Base-by-base conservation (phyloP, 345 rosid genomes). In the Triadica sebifera region DNA sequence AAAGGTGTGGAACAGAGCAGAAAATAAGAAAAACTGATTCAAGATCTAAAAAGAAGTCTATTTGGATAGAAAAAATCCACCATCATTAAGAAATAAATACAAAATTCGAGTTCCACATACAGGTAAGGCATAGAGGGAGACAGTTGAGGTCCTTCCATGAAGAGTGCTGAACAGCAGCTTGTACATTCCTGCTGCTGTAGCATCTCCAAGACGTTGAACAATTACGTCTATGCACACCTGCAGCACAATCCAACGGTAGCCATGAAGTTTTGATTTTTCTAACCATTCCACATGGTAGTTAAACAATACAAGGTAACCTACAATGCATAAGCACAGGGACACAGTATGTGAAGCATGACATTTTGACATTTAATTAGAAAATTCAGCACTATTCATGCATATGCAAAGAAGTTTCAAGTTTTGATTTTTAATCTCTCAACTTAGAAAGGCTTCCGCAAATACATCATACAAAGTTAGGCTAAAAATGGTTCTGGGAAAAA, bases 141-240 rank as follows among this genome's bases (percentile, higher is more conserved):
- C 90, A 10, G 92, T 83, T 61, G 92, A 88, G 78, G 86, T 81
- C 76, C 77, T 86, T 67, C 88, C 93, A 46, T 85, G 87, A 77
- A 90, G 86, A 69, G 82, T 84, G 85, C 88, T 82, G 75, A 89
- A 87, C 39, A 94, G 86, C 69, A 94, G 72, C 80, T 89, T 88
- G 60, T 87, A 94, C 84, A 94, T 84, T 78, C 97, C 97, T 5
- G 98, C 96, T 4, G 97, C 98, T 6, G 96, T 84, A 50, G 98
- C 98, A 84, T 94, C 97, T 78, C 98, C 96, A 8, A 92, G 89
- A 65, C 98, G 93, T 80, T 94, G 96, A 75, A 94, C 92, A 64
- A 94, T 82, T 60, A 94, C 96, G 57, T 94, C 98, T 68, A 92
- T 90, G 84, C 96, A 92, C 46, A 94, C 86, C 97, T 94, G 83